Evolutionary conservation across 495 filamentous ascomycete genomes (phyloP).

Genomic region (Hyaloscypha variabilis): DNA sequence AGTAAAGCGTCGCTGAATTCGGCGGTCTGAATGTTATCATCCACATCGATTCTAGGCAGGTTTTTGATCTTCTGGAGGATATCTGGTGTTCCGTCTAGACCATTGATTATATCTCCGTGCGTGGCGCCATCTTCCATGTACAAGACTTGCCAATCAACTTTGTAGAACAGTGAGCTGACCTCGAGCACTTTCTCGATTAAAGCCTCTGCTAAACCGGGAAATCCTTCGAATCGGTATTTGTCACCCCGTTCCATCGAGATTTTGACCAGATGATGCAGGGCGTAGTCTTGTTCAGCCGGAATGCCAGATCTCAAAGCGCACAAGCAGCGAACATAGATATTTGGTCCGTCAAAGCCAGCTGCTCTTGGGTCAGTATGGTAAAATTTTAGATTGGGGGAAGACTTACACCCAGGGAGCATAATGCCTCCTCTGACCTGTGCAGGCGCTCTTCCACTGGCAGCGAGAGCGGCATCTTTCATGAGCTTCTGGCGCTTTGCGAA

Average conservation of each 20-base stretch:
- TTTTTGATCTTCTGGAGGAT: conserved; percentile 67
- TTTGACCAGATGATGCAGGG: conserved; percentile 89
- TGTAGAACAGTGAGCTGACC: conserved; percentile 73
- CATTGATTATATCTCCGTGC: conserved; percentile 62
- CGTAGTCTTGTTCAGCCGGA: conserved; percentile 82
- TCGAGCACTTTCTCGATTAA: conserved; percentile 82
- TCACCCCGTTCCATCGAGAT: conserved; percentile 94
- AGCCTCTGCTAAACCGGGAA: conserved; percentile 86
- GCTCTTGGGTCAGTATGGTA: background rate
- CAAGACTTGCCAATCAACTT: conserved; percentile 78
- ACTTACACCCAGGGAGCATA: conserved; percentile 57
- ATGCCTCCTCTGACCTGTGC: conserved; percentile 36
- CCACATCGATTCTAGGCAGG: conserved; percentile 54
- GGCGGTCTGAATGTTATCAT: conserved; percentile 74
- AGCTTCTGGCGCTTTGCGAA: conserved; percentile 53
- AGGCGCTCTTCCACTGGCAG: conserved; percentile 15
- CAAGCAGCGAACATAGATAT: conserved; percentile 87
- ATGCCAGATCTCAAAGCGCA: conserved; percentile 79
- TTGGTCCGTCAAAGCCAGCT: conserved; percentile 70
- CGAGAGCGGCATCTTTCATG: conserved; percentile 6
- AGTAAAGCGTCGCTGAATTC: conserved; percentile 72
- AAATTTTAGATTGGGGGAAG: background rate
- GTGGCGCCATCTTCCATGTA: conserved; percentile 62
- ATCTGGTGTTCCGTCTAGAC: conserved; percentile 74
- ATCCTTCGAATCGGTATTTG: conserved; percentile 92